Percentiles rank a stretch among this genome's conserved stretches.
Conservation (phyloP, 352 stramenopile species). For the Phytophthora citricola region DNA sequence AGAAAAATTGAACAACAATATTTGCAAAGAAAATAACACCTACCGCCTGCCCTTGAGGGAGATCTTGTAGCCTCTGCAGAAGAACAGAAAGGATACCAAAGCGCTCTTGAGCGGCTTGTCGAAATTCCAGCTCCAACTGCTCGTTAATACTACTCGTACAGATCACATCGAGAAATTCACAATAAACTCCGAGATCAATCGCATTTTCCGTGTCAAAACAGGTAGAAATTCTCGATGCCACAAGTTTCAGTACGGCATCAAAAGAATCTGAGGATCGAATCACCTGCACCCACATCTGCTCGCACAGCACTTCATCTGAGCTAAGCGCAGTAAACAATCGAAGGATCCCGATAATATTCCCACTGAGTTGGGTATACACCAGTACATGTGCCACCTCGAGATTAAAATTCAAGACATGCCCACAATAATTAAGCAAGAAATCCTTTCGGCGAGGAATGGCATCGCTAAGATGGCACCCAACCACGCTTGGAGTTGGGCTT, state of each 20-base stretch:
- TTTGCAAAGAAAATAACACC: neutral
- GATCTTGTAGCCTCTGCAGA: conserved; percentile 7
- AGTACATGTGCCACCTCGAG: conserved; percentile 9
- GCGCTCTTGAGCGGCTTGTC: neutral
- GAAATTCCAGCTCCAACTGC: conserved; percentile 13
- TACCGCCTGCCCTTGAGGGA: conserved; percentile 8
- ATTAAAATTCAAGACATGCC: conserved; percentile 14
- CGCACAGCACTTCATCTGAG: conserved; percentile 17
- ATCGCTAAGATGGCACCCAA: conserved; percentile 11
- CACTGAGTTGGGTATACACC: neutral
- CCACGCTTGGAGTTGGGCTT: neutral
- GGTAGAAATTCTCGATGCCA: conserved; percentile 1
- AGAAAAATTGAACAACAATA: neutral
- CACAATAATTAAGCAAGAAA: conserved; percentile 18
- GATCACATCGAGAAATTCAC: conserved; percentile 21
- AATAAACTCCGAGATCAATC: conserved; percentile 18
- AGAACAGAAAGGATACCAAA: conserved; percentile 23
- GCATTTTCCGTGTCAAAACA: conserved; percentile 1
- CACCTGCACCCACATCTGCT: conserved; percentile 21
- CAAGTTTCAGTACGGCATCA: conserved; percentile 7
- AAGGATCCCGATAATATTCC: conserved; percentile 14
- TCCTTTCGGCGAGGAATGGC: conserved; percentile 19
- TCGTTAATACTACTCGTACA: conserved; percentile 10
- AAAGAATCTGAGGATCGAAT: conserved; percentile 1
- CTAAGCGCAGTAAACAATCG: conserved; percentile 13